Percentiles rank a stretch among this genome's conserved stretches.
phyloP scores from a whole-genome alignment of 192 early-diverging fungal genomes.

The Gonapodya prolifera region DNA sequence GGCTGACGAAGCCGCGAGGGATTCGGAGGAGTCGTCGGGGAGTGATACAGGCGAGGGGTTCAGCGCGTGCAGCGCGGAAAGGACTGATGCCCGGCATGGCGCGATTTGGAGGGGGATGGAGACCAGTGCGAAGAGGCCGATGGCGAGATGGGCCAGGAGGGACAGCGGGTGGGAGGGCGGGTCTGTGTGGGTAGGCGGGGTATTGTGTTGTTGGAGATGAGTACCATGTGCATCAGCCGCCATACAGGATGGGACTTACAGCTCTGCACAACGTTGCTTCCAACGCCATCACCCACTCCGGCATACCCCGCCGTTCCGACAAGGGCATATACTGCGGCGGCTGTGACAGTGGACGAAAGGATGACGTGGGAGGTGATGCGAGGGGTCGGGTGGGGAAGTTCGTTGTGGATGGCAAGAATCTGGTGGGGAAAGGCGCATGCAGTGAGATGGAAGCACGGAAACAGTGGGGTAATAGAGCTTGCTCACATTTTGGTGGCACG shows the following conservation, averaged over 20 bases:
- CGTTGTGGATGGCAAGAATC: constrained; percentile 94
- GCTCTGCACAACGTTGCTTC: constrained; percentile 68
- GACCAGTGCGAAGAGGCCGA: constrained; percentile 78
- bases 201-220: neutral
- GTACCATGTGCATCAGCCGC: neutral
- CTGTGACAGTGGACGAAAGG: constrained; percentile 56
- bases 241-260: constrained; percentile 37
- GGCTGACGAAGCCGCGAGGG: neutral
- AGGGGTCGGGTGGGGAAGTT: constrained; percentile 72
- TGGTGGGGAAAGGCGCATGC: constrained; percentile 21
- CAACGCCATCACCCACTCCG: constrained; percentile 72
- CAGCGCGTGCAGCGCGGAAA: constrained; percentile 34
- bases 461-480: neutral
- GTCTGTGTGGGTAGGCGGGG: constrained; percentile 27
- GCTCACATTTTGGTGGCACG: constrained; percentile 94
- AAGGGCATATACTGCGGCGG: constrained; percentile 64
- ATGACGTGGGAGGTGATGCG: constrained; percentile 57
- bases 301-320: constrained; percentile 88
- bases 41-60: constrained; percentile 3
- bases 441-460: constrained; percentile 9
- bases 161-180: constrained; percentile 45
- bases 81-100: constrained; percentile 84
- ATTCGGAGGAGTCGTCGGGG: neutral
- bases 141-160: constrained; percentile 72
- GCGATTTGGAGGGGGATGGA: constrained; percentile 90